A percentile compares a stretch with the other conserved stretches of the same genome.
Evolutionary conservation across 305 asterid species (phyloP).

Genomic region (Coffea humblotiana): DNA sequence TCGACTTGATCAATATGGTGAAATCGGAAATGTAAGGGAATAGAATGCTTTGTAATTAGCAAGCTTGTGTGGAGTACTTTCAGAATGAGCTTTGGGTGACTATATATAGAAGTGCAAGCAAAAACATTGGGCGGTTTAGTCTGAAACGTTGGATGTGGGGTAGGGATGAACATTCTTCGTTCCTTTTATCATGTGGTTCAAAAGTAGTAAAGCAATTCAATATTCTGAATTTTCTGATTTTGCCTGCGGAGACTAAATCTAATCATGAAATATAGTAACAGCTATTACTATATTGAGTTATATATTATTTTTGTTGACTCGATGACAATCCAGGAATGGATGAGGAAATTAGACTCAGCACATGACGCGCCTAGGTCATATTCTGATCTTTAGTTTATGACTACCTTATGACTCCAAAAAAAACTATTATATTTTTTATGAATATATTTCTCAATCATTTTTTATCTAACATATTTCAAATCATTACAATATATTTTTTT

Average conservation of each 20-base stretch:
- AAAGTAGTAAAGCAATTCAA: not conserved
- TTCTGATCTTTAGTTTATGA: not conserved
- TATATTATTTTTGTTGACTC: not conserved
- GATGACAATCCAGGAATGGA: not conserved
- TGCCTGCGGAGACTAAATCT: not conserved
- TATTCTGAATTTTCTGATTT: constrained; percentile 4
- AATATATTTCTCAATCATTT: not conserved
- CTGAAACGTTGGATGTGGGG: not conserved
- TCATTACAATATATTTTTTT: too few species aligned
- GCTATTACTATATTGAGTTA: not conserved
- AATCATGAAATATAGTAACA: too few species aligned
- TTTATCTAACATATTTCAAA: too few species aligned
- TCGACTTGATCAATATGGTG: not conserved
- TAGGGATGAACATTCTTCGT: not conserved
- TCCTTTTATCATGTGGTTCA: not conserved
- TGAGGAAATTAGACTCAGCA: not conserved
- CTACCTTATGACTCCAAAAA: too few species aligned
- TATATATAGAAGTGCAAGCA: constrained; percentile 8
- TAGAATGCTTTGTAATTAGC: not conserved
- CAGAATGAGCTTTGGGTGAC: not conserved
- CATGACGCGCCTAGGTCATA: constrained; percentile 6
- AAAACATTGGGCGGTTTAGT: not conserved
- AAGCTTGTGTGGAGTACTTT: constrained; percentile 5
- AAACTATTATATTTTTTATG: too few species aligned
- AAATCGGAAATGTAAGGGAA: not conserved